Percentiles rank a stretch among this genome's conserved stretches.
phyloP scores from a whole-genome alignment of 345 rosid species.

The Moricandia moricandioides region DNA sequence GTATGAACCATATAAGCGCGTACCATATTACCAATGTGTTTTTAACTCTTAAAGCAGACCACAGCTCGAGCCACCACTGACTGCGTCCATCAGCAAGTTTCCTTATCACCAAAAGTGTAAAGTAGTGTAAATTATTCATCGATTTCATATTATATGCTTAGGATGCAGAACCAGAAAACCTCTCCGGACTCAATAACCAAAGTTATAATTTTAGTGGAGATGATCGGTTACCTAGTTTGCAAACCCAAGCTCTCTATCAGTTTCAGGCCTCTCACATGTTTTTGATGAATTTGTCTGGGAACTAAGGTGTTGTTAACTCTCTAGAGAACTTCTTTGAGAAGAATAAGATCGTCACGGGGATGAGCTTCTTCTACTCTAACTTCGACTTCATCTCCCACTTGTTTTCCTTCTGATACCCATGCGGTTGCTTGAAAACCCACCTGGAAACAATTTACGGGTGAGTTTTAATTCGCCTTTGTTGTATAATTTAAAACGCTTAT shows the following conservation, averaged over 20 bases:
- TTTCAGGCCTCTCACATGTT: slow-evolving; percentile 13
- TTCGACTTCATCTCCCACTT: slow-evolving; percentile 77
- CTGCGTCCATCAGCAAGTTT: slow-evolving; percentile 28
- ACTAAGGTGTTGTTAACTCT: not conserved
- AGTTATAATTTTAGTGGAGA: not conserved
- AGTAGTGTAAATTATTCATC: not conserved
- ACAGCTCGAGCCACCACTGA: slow-evolving; percentile 17
- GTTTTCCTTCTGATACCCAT: slow-evolving; percentile 71
- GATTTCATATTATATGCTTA: not conserved
- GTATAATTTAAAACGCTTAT: not conserved
- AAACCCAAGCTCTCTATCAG: slow-evolving; percentile 16
- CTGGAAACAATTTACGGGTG: slow-evolving; percentile 42
- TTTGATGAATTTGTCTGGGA: slow-evolving; percentile 12
- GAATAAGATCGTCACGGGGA: slow-evolving; percentile 73
- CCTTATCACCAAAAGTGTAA: slow-evolving; percentile 10
- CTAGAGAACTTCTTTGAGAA: slow-evolving; percentile 59
- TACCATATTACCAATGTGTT: slow-evolving; percentile 14
- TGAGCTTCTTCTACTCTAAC: slow-evolving; percentile 82
- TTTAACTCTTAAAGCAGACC: not conserved
- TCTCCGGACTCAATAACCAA: not conserved
- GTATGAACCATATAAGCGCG: slow-evolving; percentile 9
- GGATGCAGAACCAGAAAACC: not conserved
- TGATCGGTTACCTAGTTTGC: slow-evolving; percentile 32
- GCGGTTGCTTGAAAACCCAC: slow-evolving; percentile 79
- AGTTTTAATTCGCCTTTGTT: not conserved